Base-by-base conservation (phyloP, 345 rosid species). In the Nasturtium officinale region DNA sequence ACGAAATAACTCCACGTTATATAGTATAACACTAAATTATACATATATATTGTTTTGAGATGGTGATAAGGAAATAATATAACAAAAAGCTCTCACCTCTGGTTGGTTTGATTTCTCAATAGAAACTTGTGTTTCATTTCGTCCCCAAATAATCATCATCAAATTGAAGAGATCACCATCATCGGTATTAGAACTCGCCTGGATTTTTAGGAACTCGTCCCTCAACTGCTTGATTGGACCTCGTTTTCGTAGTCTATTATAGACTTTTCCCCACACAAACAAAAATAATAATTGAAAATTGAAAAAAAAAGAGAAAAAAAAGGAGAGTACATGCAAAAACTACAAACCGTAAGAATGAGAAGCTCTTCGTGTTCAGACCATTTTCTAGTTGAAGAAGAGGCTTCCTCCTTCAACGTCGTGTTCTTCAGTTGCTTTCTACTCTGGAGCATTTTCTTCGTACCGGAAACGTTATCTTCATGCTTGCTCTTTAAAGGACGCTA, bases 221-320 rank as follows among this genome's bases (percentile, higher is more conserved):
- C 1, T 15, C 18, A 43, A 5, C 3, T 5, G 0, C 28, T 48
- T 37, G 16, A 69, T 59, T 52, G n/a, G n/a, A n/a, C n/a, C n/a
- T n/a, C n/a, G n/a, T n/a, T 69, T 5, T 69, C 50, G 3, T 21
- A 76, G 29, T 76, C 70, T 4, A 40, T 40, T 6, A 40, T 40
- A 40, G 2, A 5, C 16, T 40, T 13, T 40, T 40, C 16, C 45
- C 12, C 15, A 40, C 11, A 5, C 4, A 10, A 9, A 10, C 0
- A 57, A 33, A 9, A 18, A 37, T 38, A 38, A 38, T 9, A 2
- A 1, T 1, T 9, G 2, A 7, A 17, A 1, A 23, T 2, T 23
- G 35, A 6, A 18, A 54, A 29, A 20, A 5, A 48, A 23, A 16
- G n/a, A 29, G n/a, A n/a, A n/a, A 23, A 48, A 47, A 15, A 30